Base-by-base conservation (phyloP, 768 basidiomycete genomes). In the Dendrothele bispora region DNA sequence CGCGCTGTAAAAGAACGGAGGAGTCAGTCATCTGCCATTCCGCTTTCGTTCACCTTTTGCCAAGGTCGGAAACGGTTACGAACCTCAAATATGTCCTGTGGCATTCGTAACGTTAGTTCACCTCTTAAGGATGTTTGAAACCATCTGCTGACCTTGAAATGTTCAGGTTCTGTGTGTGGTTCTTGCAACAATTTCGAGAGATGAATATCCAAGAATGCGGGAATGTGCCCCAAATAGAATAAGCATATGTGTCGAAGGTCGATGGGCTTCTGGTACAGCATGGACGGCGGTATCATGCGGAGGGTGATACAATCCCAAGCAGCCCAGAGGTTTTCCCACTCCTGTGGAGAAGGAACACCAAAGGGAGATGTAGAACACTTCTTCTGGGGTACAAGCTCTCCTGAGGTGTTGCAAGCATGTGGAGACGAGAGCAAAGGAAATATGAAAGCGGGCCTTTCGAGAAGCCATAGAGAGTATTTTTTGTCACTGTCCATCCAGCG, bases 191-290 rank as follows among this genome's bases (percentile, higher is more conserved):
- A 65, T 40, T 77, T 75, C 3, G 90, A 89, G 39, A 95, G 67
- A 59, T 95, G 88, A 20, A 97, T 97, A 58, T 97, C 95, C 52
- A 95, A 65, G 71, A 95, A 97, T 17, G 90, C 77, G 2, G 92
- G 92, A 38, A 98, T 92, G 62, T 98, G 97, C 0, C 95, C 95
- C 11, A 91, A 61, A 66, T 98, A 98, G 70, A 99, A 99, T n/a
- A 98, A 75, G 60, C 93, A 95, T 48, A 95, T 93, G 64, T 98
- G 95, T 25, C 97, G 79, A 38, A 98, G 71, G 59, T 97, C 86
- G 51, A 98, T 98, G 3, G 95, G 95, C 62, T 91, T 95, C 61
- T 89, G 74, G 62, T 84, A 85, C 21, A 95, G 73, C 87, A 98
- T 89, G 22, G 83, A 79, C 17, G 78, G 70, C 0, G 93, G 86